Evolutionary conservation across 148 eudicot species (phyloP).

Genomic region (Talinum fruticosum): DNA sequence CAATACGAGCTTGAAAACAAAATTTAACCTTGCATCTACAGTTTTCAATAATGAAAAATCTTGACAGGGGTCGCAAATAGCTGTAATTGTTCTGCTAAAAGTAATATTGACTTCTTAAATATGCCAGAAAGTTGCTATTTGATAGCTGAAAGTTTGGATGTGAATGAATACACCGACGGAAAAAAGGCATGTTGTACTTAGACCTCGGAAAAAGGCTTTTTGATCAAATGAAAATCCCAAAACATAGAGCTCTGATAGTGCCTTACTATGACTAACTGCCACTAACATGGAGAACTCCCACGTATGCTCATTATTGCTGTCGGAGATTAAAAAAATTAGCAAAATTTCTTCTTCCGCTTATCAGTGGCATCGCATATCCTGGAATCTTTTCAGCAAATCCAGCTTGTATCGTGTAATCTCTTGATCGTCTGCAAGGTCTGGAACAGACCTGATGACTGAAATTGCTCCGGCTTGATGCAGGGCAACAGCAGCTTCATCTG

Average conservation of each 20-base stretch:
- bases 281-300: not conserved
- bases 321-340: not conserved
- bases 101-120: not conserved
- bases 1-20: not conserved
- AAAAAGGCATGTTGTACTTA: not conserved
- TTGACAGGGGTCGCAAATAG: not conserved
- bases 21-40: not conserved
- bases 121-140: not conserved
- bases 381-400: constrained; percentile 55
- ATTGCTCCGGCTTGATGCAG: constrained; percentile 69
- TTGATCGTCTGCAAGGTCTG: constrained; percentile 44
- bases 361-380: constrained; percentile 41
- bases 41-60: not conserved
- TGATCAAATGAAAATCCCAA: not conserved
- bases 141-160: not conserved
- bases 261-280: not conserved
- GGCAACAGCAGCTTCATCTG: constrained; percentile 63
- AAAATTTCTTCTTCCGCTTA: constrained; percentile 1
- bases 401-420: constrained; percentile 56
- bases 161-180: not conserved
- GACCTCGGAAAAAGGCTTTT: not conserved
- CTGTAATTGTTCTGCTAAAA: not conserved
- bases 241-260: not conserved
- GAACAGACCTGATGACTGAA: constrained; percentile 51
- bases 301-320: not conserved